Conservation (phyloP, 768 basidiomycete genomes). For the Leccinum disarticulatum region DNA sequence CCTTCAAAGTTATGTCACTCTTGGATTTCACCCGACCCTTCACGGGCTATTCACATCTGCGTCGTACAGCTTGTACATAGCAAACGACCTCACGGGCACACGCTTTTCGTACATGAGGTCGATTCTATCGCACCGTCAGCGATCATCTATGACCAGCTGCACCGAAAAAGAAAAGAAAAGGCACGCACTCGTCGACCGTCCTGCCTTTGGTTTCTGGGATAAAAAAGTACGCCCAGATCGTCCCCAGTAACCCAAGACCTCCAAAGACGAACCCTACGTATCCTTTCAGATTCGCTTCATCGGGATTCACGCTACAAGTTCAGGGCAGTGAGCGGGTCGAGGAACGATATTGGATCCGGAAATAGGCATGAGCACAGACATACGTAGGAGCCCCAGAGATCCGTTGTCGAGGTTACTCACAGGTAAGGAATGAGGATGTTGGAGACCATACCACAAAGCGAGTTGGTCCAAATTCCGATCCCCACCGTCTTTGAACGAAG, state of each 20-base stretch:
- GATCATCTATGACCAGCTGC: neutral
- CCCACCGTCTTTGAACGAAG: constrained; percentile 33
- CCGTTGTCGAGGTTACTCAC: constrained; percentile 7
- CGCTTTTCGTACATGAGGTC: too few relatives aligned
- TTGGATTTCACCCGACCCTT: neutral
- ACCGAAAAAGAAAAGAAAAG: neutral
- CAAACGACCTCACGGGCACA: too few relatives aligned
- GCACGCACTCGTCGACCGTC: constrained; percentile 31
- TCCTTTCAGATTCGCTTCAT: constrained; percentile 27
- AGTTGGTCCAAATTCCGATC: constrained; percentile 26
- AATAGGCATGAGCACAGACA: neutral
- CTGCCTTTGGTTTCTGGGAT: constrained; percentile 29
- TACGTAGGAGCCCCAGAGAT: neutral
- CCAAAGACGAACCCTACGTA: constrained; percentile 33
- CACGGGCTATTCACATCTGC: neutral
- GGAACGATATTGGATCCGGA: neutral
- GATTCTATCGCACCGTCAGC: constrained; percentile 14
- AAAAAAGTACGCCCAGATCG: constrained; percentile 28
- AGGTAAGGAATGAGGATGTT: constrained; percentile 31
- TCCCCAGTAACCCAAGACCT: constrained; percentile 20
- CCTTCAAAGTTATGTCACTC: too few relatives aligned
- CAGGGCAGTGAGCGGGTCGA: neutral
- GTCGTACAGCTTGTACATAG: constrained; percentile 12
- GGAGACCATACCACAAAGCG: constrained; percentile 25
- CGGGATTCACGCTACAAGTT: constrained; percentile 25